phyloP scores from a whole-genome alignment of 371 early-diverging fungal genomes.

The Gilbertella persicaria region DNA sequence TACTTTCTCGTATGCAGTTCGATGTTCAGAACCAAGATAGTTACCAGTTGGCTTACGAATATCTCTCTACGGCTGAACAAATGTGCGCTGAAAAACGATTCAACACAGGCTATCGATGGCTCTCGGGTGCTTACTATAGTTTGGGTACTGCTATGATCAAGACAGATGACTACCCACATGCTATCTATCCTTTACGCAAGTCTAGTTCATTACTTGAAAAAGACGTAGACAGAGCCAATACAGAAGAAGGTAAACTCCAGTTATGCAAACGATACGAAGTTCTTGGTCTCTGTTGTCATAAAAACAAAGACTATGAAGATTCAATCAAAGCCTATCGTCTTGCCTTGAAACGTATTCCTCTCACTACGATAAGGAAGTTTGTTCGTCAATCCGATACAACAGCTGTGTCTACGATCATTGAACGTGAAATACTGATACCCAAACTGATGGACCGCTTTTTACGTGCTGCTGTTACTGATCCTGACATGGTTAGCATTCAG shows the following conservation, averaged over 20 bases:
- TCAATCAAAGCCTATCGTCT: constrained; percentile 31
- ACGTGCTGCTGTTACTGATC: constrained; percentile 29
- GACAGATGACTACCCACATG: constrained; percentile 18
- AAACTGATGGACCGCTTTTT: constrained; percentile 48
- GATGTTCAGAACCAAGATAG: constrained; percentile 24
- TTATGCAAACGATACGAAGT: constrained; percentile 47
- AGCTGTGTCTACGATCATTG: constrained; percentile 26
- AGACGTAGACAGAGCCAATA: constrained; percentile 18
- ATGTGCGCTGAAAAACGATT: constrained; percentile 27
- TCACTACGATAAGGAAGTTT: constrained; percentile 28
- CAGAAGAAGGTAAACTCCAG: constrained; percentile 33
- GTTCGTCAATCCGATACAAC: constrained; percentile 19
- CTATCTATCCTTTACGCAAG: constrained; percentile 40
- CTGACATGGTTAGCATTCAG: constrained; percentile 14
- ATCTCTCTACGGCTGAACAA: constrained; percentile 31
- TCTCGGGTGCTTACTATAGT: constrained; percentile 36
- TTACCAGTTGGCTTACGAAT: constrained; percentile 31
- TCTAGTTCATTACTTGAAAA: constrained; percentile 39
- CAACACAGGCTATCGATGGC: constrained; percentile 35
- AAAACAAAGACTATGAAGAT: constrained; percentile 31
- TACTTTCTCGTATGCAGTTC: constrained; percentile 35
- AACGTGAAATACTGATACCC: constrained; percentile 29
- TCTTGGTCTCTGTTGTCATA: constrained; percentile 39
- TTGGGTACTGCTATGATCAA: constrained; percentile 39
- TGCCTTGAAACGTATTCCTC: constrained; percentile 35